Conservation (phyloP, 805 yeast genomes). For the Yarrowia phangngaensis region DNA sequence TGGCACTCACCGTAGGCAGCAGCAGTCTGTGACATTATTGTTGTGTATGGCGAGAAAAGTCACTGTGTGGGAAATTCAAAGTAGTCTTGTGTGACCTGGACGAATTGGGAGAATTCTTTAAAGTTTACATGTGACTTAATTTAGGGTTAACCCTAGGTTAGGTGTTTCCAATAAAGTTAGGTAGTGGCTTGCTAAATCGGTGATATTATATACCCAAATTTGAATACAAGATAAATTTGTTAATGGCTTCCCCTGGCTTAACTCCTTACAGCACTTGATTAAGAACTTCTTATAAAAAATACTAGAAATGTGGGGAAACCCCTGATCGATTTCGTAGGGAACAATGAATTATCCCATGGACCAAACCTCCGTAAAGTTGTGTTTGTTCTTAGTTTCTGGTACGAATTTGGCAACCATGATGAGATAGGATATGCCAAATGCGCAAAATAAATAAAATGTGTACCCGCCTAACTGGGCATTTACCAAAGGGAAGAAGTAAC, state of each 20-base stretch:
- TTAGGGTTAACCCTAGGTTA: conserved; percentile 25
- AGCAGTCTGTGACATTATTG: conserved; percentile 57
- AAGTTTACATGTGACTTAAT: not conserved
- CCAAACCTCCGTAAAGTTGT: conserved; percentile 68
- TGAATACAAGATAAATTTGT: not conserved
- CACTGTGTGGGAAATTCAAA: conserved; percentile 25
- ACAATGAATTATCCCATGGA: no score
- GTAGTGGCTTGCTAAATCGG: no score
- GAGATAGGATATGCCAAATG: conserved; percentile 33
- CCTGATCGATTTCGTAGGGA: no score
- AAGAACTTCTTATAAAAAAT: no score
- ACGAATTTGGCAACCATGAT: conserved; percentile 47
- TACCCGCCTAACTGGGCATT: conserved; percentile 67
- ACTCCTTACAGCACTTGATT: no score
- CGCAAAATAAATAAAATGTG: conserved; percentile 63
- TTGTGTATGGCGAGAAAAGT: conserved; percentile 28
- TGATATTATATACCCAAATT: not conserved
- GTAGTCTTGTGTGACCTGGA: conserved; percentile 16
- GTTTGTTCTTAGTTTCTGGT: conserved; percentile 75
- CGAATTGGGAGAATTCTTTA: conserved; percentile 24
- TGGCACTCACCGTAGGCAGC: conserved; percentile 61
- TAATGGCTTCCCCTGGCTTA: no score
- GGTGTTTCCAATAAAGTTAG: no score
- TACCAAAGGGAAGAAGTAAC: conserved; percentile 73
- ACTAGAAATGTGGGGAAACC: no score